Conservation (phyloP, 306 rosid species). For the Malus asiatica region DNA sequence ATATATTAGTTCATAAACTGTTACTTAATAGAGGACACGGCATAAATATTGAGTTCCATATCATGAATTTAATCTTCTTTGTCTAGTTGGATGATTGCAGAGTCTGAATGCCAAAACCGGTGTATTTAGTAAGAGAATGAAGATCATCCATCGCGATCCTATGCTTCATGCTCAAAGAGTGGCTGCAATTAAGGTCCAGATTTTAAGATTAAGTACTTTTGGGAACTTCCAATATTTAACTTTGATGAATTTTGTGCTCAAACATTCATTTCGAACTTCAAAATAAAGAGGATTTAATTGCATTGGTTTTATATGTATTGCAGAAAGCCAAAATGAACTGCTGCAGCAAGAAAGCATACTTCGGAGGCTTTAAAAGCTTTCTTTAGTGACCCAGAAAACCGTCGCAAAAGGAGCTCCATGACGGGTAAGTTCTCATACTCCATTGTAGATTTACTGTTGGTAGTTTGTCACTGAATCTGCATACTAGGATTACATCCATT, state of each 20-base stretch:
- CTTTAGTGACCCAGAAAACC: conserved; percentile 85
- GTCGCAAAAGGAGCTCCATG: conserved; percentile 73
- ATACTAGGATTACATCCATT: neutral
- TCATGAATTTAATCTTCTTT: conserved; percentile 48
- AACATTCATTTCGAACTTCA: neutral
- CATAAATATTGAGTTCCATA: conserved; percentile 7
- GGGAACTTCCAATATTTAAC: neutral
- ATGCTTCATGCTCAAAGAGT: conserved; percentile 83
- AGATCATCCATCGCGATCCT: conserved; percentile 87
- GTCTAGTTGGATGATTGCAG: conserved; percentile 90
- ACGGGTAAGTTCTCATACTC: conserved; percentile 43
- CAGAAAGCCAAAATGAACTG: conserved; percentile 86
- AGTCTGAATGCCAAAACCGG: conserved; percentile 97
- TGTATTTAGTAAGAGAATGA: conserved; percentile 93
- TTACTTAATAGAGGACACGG: neutral
- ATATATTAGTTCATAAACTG: neutral
- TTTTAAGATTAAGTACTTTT: conserved; percentile 8
- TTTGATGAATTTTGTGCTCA: neutral
- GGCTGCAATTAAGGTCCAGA: conserved; percentile 86
- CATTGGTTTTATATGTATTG: conserved; percentile 13
- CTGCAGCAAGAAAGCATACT: conserved; percentile 67
- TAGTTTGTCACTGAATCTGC: neutral
- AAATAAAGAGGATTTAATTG: neutral
- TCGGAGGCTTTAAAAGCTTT: conserved; percentile 69
- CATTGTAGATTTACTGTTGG: conserved; percentile 2